These are phyloP conservation scores for Flaveria bidentis DNA, from an alignment of 129 eudicot species.

Conservation along the genomic window DNA sequence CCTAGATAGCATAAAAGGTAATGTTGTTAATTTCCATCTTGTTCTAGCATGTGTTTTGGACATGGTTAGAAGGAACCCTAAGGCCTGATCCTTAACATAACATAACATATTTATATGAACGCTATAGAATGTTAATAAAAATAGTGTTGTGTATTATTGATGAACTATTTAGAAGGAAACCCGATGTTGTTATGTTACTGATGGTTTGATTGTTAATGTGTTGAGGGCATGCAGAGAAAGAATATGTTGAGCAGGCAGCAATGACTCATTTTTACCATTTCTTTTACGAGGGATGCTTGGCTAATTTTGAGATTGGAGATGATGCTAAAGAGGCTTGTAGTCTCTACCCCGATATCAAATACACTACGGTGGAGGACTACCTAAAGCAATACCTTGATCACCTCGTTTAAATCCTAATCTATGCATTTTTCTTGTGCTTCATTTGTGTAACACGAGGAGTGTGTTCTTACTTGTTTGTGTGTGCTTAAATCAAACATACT, in stretches of 20 bases:
- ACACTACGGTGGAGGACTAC: too few relatives aligned
- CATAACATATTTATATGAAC: too few relatives aligned
- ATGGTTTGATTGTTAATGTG: not conserved
- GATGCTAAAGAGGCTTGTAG: conserved; percentile 41
- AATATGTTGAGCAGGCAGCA: conserved; percentile 47
- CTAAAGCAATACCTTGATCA: conserved; percentile 10
- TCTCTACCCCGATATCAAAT: conserved; percentile 50
- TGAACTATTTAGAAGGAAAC: too few relatives aligned
- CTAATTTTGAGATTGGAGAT: conserved; percentile 45
- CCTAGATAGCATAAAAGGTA: conserved; percentile 48
- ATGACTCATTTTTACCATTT: conserved; percentile 46
- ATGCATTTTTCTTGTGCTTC: not conserved
- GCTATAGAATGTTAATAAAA: too few relatives aligned
- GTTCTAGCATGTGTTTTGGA: too few relatives aligned
- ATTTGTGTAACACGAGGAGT: not conserved
- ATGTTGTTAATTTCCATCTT: too few relatives aligned
- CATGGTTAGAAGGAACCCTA: too few relatives aligned
- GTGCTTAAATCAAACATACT: not conserved
- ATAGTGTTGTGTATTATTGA: too few relatives aligned
- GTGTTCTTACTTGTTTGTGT: not conserved
- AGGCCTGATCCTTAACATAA: too few relatives aligned
- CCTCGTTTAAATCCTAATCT: not conserved
- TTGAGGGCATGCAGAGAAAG: conserved; percentile 28
- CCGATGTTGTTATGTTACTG: too few relatives aligned
- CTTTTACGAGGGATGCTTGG: conserved; percentile 50